These are phyloP conservation scores for Hydrangea macrophylla DNA, from an alignment of 148 eudicot species.

Conservation along the genomic window DNA sequence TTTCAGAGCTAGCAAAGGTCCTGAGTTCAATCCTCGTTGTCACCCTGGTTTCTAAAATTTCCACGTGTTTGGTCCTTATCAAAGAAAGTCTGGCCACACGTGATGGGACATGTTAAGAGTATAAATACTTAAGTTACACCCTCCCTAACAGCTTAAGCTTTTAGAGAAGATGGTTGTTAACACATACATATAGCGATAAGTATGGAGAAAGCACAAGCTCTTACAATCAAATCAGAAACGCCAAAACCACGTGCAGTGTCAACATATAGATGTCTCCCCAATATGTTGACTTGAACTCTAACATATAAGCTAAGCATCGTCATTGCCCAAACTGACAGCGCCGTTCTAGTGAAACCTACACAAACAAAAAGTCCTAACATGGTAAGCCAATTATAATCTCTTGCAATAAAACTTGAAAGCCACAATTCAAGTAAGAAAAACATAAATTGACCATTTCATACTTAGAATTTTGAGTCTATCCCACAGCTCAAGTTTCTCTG, in stretches of 20 bases:
- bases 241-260: conserved; percentile 81
- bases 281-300: conserved; percentile 92
- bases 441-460: conserved; percentile 30
- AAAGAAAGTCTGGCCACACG: too few relatives aligned
- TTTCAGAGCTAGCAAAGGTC: too few relatives aligned
- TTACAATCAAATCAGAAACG: conserved; percentile 62
- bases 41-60: too few relatives aligned
- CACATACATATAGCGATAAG: too few relatives aligned
- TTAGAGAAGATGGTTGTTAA: too few relatives aligned
- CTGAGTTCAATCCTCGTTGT: too few relatives aligned
- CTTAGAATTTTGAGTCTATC: conserved; percentile 82
- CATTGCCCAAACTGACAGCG: conserved; percentile 73
- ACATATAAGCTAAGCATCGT: conserved; percentile 77
- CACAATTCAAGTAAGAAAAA: background rate
- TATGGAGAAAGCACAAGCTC: conserved; percentile 16
- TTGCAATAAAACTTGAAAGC: background rate
- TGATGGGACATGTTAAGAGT: too few relatives aligned
- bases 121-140: too few relatives aligned
- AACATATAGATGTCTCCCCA: conserved; percentile 90
- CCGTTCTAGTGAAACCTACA: conserved; percentile 86
- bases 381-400: conserved; percentile 1
- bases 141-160: too few relatives aligned
- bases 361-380: background rate
- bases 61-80: too few relatives aligned
- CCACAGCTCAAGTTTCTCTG: conserved; percentile 96